These are phyloP conservation scores for Xylariomycetidae sp. DNA, from an alignment of 2,329 filamentous ascomycete genomes.

Conservation along the genomic window DNA sequence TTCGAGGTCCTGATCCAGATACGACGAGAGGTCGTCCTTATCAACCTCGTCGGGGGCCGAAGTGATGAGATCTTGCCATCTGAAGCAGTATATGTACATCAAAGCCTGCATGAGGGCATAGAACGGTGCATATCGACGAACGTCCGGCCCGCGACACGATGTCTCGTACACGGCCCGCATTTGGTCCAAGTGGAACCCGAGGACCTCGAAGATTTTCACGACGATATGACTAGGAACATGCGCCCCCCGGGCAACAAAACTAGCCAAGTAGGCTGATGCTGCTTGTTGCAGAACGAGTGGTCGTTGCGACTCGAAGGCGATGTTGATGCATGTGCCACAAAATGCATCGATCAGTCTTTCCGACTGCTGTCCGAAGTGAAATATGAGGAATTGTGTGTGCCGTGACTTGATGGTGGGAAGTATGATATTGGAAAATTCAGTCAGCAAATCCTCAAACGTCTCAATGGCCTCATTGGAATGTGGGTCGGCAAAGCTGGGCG, in stretches of 20 bases:
- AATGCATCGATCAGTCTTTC: conserved; percentile 77
- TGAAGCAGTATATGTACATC: conserved; percentile 95
- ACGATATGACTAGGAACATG: conserved; percentile 73
- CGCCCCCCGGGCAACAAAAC: conserved; percentile 86
- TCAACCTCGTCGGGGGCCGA: conserved; percentile 56
- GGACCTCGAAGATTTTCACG: conserved; percentile 74
- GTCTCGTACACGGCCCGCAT: conserved; percentile 70
- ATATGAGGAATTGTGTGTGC: conserved; percentile 92
- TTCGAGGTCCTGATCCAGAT: conserved; percentile 65
- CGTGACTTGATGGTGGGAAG: conserved; percentile 87
- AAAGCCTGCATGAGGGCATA: conserved; percentile 86
- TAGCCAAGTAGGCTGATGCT: conserved; percentile 87
- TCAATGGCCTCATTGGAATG: conserved; percentile 65
- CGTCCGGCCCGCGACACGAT: conserved; percentile 76
- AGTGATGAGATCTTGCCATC: conserved; percentile 84
- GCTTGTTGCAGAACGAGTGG: conserved; percentile 74
- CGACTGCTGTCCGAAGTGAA: conserved; percentile 87
- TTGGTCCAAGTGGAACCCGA: conserved; percentile 71
- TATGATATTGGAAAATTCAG: conserved; percentile 83
- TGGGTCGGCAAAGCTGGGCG: conserved; percentile 64
- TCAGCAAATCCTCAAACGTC: conserved; percentile 72
- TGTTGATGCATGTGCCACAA: conserved; percentile 68
- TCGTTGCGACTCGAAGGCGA: conserved; percentile 66
- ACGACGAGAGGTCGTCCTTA: conserved; percentile 56
- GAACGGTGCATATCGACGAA: conserved; percentile 77